Conservation (phyloP, 441 rosid genomes). For the Lepidium campestre region DNA sequence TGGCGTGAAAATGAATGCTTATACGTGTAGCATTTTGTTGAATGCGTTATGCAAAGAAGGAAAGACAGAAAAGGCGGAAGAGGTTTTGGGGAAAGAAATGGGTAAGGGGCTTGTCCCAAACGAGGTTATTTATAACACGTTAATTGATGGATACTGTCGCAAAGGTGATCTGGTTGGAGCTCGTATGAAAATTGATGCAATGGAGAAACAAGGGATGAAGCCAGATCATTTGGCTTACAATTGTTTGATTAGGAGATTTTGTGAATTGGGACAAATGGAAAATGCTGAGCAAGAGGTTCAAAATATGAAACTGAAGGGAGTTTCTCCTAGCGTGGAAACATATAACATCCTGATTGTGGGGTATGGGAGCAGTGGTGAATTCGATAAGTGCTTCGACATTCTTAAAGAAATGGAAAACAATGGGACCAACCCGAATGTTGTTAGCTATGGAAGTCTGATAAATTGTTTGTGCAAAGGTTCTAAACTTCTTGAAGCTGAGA, state of each 20-base stretch:
- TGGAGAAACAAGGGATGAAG: slow-evolving; percentile 53
- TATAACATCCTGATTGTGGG: slow-evolving; percentile 63
- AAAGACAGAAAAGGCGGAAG: slow-evolving; percentile 50
- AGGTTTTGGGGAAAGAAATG: slow-evolving; percentile 42
- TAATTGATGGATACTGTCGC: slow-evolving; percentile 60
- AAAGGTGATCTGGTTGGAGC: slow-evolving; percentile 45
- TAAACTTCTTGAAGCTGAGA: slow-evolving; percentile 75
- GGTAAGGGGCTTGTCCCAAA: slow-evolving; percentile 43
- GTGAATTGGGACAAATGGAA: slow-evolving; percentile 50
- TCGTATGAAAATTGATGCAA: slow-evolving; percentile 32
- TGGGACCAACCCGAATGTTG: slow-evolving; percentile 53
- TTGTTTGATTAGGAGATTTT: slow-evolving; percentile 47
- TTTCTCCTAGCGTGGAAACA: slow-evolving; percentile 51
- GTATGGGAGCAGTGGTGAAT: slow-evolving; percentile 51
- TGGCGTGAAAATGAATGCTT: slow-evolving; percentile 45
- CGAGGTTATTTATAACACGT: slow-evolving; percentile 48
- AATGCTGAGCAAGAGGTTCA: slow-evolving; percentile 56
- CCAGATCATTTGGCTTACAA: slow-evolving; percentile 56
- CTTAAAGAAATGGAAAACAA: slow-evolving; percentile 71
- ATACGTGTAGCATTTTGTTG: slow-evolving; percentile 50
- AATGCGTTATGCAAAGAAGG: slow-evolving; percentile 59
- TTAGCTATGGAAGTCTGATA: slow-evolving; percentile 66
- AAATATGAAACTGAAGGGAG: slow-evolving; percentile 57
- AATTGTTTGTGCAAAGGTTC: slow-evolving; percentile 61
- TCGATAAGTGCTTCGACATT: slow-evolving; percentile 59